Percentiles rank a stretch among this genome's conserved stretches.
Evolutionary conservation across 2,329 filamentous ascomycete genomes (phyloP).

Genomic region (Calonectria leucothoes): DNA sequence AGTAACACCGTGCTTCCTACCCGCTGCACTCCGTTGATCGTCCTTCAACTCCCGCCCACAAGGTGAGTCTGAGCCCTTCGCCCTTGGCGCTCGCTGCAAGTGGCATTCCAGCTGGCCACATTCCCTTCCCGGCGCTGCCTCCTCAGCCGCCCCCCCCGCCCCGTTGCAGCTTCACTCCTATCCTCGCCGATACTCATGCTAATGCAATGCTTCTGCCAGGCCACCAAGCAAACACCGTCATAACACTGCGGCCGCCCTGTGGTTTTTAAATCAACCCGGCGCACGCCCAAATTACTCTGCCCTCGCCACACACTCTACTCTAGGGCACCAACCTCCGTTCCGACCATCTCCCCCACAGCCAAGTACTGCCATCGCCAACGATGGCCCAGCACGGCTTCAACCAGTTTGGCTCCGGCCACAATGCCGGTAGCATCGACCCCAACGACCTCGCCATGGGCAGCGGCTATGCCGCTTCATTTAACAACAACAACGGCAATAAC

Average conservation of each 20-base stretch:
- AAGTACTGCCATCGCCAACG: slow-evolving; percentile 30
- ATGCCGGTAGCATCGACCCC: slow-evolving; percentile 78
- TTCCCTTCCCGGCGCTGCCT: slow-evolving; percentile 26
- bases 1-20: slow-evolving; percentile 27
- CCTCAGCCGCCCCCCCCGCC: slow-evolving; percentile 26
- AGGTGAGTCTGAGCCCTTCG: slow-evolving; percentile 37
- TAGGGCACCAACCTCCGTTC: slow-evolving; percentile 36
- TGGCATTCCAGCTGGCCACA: slow-evolving; percentile 40
- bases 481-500: slow-evolving; percentile 56
- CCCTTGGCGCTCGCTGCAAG: slow-evolving; percentile 27
- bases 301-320: slow-evolving; percentile 32
- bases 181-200: slow-evolving; percentile 23
- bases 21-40: slow-evolving; percentile 13
- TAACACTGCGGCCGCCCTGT: slow-evolving; percentile 29
- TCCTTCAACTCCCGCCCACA: slow-evolving; percentile 28
- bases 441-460: slow-evolving; percentile 81
- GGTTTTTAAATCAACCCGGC: slow-evolving; percentile 32
- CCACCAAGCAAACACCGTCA: slow-evolving; percentile 22
- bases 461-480: slow-evolving; percentile 70
- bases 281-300: slow-evolving; percentile 40
- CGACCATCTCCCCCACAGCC: slow-evolving; percentile 19
- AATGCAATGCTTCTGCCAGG: slow-evolving; percentile 33
- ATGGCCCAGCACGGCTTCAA: slow-evolving; percentile 70
- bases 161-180: slow-evolving; percentile 21
- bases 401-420: slow-evolving; percentile 66